Base-by-base conservation (phyloP, 805 yeast genomes). In the Barnettozyma californica region DNA sequence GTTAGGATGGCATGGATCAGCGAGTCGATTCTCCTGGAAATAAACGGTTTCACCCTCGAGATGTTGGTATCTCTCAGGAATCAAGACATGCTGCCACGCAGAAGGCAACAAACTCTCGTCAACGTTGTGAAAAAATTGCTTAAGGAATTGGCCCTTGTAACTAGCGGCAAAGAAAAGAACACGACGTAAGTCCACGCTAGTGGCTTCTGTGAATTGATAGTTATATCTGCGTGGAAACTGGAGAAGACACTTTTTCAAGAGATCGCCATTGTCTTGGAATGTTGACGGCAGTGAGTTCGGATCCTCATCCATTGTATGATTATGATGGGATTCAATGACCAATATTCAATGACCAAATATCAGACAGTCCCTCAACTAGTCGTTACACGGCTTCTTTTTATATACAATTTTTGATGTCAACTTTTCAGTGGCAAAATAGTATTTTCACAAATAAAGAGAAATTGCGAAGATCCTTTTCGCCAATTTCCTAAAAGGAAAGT, bases 1-100 rank as follows among this genome's bases (percentile, higher is more conserved):
- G 16, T 81, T 77, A 19, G 77, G 73, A 60, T 87, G 95, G 53
- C 53, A 63, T 38, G 44, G 68, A 31, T 63, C 65, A 2, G 56
- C 42, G 7, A 48, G 48, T 5, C 49, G 39, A 6, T 41, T 39
- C 10, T 58, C 49, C 25, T 52, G 46, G 41, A 55, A 46, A 41
- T 58, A 61, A 20, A 59, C 39, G 9, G 50, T 55, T n/a, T 54
- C 54, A 14, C 45, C 44, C 41, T 53, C 60, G 20, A 55, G 42
- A 36, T 53, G 59, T 33, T 54, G 61, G 48, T 57, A 57, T 25
- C 56, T 56, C 47, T 58, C 62, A 7, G 61, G 58, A 0, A 40
- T 53, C 9, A 50, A 39, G 9, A 54, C 61, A 48, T 54, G 62
- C 16, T 45, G 54, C 61, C 57, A 57, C 29, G 50, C 55, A 40